A percentile compares a stretch with the other conserved stretches of the same genome.
Conservation (phyloP, 2,329 filamentous ascomycete genomes). For the Apiospora saccharicola region DNA sequence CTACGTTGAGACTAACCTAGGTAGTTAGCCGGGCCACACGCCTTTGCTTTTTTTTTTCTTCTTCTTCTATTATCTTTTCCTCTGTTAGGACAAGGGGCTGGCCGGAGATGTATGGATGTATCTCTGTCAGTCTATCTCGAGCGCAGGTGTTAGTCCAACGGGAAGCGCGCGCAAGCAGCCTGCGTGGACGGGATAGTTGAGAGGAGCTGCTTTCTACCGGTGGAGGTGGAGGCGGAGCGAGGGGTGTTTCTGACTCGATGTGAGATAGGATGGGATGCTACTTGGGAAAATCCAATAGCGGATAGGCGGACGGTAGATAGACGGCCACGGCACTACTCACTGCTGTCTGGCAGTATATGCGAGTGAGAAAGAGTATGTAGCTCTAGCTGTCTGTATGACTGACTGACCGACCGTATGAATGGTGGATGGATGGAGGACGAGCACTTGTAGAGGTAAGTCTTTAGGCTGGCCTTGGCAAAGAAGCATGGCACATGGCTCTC, state of each 20-base stretch:
- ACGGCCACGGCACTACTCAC: background rate
- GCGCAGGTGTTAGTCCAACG: background rate
- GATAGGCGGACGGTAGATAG: background rate
- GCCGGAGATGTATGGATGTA: background rate
- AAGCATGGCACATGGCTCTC: background rate
- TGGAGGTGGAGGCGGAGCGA: background rate
- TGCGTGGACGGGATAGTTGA: background rate
- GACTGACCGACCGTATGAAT: background rate
- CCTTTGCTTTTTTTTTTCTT: background rate
- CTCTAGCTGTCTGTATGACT: background rate
- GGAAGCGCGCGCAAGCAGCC: background rate
- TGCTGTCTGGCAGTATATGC: background rate
- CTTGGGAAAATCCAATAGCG: background rate
- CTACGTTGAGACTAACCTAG: slow-evolving; percentile 2
- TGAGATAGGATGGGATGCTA: background rate
- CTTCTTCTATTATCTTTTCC: background rate
- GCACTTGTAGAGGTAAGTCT: background rate
- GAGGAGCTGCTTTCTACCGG: background rate
- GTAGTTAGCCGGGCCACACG: slow-evolving; percentile 1
- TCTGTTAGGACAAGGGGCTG: background rate
- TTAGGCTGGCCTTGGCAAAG: background rate
- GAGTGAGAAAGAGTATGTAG: background rate
- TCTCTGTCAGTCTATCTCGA: background rate
- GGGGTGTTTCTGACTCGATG: slow-evolving; percentile 4
- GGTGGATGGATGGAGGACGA: background rate